Percentiles rank a stretch among this genome's conserved stretches.
Conservation (phyloP, 2,329 filamentous ascomycete species). For the Bipolaris zeicola region DNA sequence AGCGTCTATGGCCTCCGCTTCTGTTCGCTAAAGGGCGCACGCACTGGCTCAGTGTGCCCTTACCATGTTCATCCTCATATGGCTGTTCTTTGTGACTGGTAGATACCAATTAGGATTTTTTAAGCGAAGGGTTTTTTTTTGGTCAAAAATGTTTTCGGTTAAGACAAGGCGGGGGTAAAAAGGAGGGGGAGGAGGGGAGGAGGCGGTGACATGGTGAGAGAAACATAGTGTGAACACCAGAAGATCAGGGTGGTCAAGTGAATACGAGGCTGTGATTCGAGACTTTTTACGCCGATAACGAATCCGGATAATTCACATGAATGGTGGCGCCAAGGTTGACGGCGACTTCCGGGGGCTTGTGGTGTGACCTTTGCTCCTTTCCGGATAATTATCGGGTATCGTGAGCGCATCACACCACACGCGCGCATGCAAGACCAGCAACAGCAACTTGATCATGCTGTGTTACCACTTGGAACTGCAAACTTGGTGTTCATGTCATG, state of each 20-base stretch:
- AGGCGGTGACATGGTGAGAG: neutral
- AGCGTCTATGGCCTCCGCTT: neutral
- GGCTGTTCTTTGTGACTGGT: neutral
- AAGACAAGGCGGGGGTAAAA: neutral
- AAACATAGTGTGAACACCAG: neutral
- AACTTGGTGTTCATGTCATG: neutral
- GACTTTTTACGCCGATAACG: neutral
- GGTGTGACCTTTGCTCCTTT: neutral
- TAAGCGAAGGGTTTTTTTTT: neutral
- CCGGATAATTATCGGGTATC: conserved; percentile 2
- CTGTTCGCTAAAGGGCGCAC: neutral
- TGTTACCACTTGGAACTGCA: neutral
- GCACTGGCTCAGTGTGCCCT: neutral
- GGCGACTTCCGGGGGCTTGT: neutral
- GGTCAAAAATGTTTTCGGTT: neutral
- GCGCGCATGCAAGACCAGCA: neutral
- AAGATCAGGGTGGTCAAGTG: neutral
- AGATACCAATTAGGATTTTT: neutral
- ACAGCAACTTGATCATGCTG: too few species aligned
- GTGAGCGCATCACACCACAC: neutral
- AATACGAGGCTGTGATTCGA: neutral
- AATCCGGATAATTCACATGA: neutral
- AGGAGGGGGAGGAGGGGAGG: neutral
- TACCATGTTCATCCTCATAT: neutral
- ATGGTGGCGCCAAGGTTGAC: neutral